phyloP scores from a whole-genome alignment of 805 yeast species.

The Metschnikowia vanudenii region DNA sequence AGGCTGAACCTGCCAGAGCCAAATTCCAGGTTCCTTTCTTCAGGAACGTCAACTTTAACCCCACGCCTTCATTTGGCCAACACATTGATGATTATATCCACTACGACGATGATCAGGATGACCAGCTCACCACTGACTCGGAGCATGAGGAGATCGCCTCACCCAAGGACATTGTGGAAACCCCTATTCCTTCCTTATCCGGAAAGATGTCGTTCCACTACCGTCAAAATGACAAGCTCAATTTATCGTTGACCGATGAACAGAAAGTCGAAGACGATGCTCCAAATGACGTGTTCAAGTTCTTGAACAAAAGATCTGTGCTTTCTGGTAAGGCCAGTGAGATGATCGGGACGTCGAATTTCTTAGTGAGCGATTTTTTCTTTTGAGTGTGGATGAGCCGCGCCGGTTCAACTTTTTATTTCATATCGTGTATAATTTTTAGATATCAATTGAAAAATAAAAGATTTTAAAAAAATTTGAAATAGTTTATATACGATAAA shows the following conservation, averaged over 20 bases:
- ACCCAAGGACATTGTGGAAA: constrained; percentile 8
- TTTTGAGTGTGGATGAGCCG: constrained; percentile 21
- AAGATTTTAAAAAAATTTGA: neutral
- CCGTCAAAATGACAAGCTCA: constrained; percentile 36
- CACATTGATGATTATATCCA: constrained; percentile 36
- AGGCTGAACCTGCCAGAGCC: constrained; percentile 1
- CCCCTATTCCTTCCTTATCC: constrained; percentile 13
- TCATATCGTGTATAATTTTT: constrained; percentile 6
- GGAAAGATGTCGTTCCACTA: constrained; percentile 39
- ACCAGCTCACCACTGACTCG: constrained; percentile 10
- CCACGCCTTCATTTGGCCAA: constrained; percentile 26
- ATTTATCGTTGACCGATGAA: constrained; percentile 28
- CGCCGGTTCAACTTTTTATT: constrained; percentile 2
- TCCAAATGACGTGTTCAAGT: constrained; percentile 30
- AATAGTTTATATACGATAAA: no score
- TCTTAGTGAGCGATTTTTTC: constrained; percentile 44
- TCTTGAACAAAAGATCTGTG: constrained; percentile 37
- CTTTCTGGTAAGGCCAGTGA: constrained; percentile 43
- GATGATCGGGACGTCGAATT: constrained; percentile 43
- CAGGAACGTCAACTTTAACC: constrained; percentile 36
- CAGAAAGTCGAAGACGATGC: constrained; percentile 10
- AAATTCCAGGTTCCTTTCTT: constrained; percentile 34
- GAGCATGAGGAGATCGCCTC: constrained; percentile 19
- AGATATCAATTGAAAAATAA: neutral
- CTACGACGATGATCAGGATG: constrained; percentile 31